Evolutionary conservation across 2,329 filamentous ascomycete species (phyloP).

Genomic region (Macroventuria anomochaeta): DNA sequence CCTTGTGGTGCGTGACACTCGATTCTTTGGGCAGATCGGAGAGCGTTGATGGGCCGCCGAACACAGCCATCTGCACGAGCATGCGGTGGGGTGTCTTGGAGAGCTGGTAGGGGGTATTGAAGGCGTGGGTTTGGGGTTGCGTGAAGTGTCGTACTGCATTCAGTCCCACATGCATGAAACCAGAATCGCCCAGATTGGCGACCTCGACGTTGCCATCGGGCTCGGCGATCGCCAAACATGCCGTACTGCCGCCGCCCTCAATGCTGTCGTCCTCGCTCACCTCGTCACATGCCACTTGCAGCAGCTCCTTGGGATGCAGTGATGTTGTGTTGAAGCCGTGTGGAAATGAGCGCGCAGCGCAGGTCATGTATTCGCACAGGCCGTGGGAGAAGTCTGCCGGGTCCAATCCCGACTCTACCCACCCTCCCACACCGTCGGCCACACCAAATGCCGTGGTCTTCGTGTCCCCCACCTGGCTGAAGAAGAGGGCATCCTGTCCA

Average conservation of each 20-base stretch:
- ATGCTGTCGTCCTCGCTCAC: slow-evolving; percentile 77
- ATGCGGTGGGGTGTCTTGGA: slow-evolving; percentile 84
- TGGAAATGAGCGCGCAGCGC: slow-evolving; percentile 68
- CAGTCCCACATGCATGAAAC: slow-evolving; percentile 83
- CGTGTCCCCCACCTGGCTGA: slow-evolving; percentile 74
- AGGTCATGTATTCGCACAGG: slow-evolving; percentile 91
- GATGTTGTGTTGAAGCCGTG: slow-evolving; percentile 47
- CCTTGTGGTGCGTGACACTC: slow-evolving; percentile 74
- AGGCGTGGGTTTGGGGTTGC: slow-evolving; percentile 88
- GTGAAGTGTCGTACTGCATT: slow-evolving; percentile 86
- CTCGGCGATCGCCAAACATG: slow-evolving; percentile 80
- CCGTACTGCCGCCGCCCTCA: slow-evolving; percentile 86
- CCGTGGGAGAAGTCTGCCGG: slow-evolving; percentile 95
- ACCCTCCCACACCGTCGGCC: slow-evolving; percentile 94
- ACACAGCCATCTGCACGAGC: slow-evolving; percentile 78
- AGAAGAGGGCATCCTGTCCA: slow-evolving; percentile 96
- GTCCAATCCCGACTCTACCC: slow-evolving; percentile 90
- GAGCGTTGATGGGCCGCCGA: slow-evolving; percentile 72
- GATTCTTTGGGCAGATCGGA: slow-evolving; percentile 86
- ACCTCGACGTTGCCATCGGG: slow-evolving; percentile 79
- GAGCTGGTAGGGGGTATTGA: slow-evolving; percentile 97
- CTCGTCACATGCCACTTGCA: slow-evolving; percentile 84
- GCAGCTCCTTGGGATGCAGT: slow-evolving; percentile 70
- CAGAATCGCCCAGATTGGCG: slow-evolving; percentile 94
- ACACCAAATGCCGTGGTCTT: slow-evolving; percentile 82